Evolutionary conservation across 2,329 filamentous ascomycete genomes (phyloP).

Genomic region (Fusarium solani-melongenae): DNA sequence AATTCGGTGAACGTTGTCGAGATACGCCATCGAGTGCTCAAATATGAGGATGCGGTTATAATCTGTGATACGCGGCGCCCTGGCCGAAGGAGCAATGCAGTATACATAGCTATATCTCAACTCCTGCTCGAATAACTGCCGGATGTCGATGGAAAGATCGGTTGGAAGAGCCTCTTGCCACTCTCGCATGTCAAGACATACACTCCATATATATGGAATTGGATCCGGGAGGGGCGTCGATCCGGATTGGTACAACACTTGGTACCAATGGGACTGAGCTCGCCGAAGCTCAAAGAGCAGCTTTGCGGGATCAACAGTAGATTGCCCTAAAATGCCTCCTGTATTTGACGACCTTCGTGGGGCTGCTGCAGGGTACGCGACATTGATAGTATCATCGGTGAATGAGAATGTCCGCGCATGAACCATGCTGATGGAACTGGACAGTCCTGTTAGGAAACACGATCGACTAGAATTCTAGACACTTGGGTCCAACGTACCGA

Average conservation of each 20-base stretch:
- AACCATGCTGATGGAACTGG: constrained; percentile 86
- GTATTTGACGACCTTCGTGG: constrained; percentile 56
- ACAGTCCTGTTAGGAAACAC: constrained; percentile 30
- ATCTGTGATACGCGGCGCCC: constrained; percentile 77
- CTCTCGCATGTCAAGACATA: constrained; percentile 79
- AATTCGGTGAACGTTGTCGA: constrained; percentile 77
- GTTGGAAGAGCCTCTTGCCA: constrained; percentile 85
- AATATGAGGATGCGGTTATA: constrained; percentile 86
- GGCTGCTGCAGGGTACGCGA: constrained; percentile 74
- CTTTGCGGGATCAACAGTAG: constrained; percentile 75
- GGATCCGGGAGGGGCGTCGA: constrained; percentile 75
- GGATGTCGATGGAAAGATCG: constrained; percentile 71
- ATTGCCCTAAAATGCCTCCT: constrained; percentile 57
- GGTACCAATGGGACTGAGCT: constrained; percentile 90
- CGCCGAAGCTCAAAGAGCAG: constrained; percentile 86
- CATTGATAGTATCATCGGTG: constrained; percentile 86
- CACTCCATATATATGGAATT: constrained; percentile 78
- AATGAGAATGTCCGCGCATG: constrained; percentile 92
- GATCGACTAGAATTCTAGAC: background rate
- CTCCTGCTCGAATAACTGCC: constrained; percentile 86
- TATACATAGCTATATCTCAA: constrained; percentile 92
- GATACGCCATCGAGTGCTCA: constrained; percentile 86
- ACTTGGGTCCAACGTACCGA: constrained; percentile 65
- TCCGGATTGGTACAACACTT: constrained; percentile 84
- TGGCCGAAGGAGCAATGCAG: constrained; percentile 82